phyloP scores from a whole-genome alignment of 306 rosid genomes.

The Adenanthera pavonina region DNA sequence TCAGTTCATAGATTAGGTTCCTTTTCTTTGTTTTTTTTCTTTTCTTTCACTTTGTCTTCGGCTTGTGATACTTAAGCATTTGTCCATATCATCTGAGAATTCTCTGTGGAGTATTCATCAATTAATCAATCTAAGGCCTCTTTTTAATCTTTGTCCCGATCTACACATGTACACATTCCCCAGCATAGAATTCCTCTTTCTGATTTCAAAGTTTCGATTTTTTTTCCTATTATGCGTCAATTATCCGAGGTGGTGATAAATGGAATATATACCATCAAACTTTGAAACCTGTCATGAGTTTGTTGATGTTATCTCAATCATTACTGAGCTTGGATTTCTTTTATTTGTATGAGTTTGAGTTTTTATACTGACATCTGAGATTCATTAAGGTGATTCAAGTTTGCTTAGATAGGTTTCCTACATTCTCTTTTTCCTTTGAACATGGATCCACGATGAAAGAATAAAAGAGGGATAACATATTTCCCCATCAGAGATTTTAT shows the following conservation, averaged over 20 bases:
- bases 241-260: conserved; percentile 59
- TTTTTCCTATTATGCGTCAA: background rate
- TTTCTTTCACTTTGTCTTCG: background rate
- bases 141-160: background rate
- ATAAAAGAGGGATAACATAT: too few species aligned
- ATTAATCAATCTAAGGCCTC: conserved; percentile 6
- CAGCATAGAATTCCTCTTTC: background rate
- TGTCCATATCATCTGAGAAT: conserved; percentile 46
- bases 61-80: conserved; percentile 32
- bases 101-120: conserved; percentile 19
- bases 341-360: too few species aligned
- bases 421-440: too few species aligned
- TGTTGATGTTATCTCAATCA: conserved; percentile 63
- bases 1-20: background rate
- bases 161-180: too few species aligned
- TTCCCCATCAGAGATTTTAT: too few species aligned
- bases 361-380: too few species aligned
- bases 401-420: too few species aligned
- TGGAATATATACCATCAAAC: conserved; percentile 82
- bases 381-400: too few species aligned
- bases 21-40: background rate
- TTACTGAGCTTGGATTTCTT: conserved; percentile 57
- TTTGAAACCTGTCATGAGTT: conserved; percentile 72
- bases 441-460: too few species aligned
- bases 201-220: background rate